Evolutionary conservation across 75 land plant species (phyloP).

Genomic region (Pinus tabuliformis): DNA sequence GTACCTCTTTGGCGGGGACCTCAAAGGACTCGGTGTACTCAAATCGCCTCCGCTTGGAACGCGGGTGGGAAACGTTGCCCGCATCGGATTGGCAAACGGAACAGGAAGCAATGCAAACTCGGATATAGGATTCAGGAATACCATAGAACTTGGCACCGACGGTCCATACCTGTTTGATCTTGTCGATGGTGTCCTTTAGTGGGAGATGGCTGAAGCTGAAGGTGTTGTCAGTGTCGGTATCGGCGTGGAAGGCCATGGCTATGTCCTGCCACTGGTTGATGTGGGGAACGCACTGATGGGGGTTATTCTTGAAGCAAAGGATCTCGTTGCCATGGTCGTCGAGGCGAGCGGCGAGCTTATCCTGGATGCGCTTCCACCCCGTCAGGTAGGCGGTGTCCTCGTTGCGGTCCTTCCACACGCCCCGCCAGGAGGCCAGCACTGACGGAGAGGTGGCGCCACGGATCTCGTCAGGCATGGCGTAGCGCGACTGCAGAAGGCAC

Average conservation of each 20-base stretch:
- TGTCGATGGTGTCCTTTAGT: slow-evolving; percentile 26
- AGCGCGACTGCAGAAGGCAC: slow-evolving; percentile 18
- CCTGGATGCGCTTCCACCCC: slow-evolving; percentile 35
- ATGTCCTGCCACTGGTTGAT: slow-evolving; percentile 31
- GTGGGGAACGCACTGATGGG: slow-evolving; percentile 25
- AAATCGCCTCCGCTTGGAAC: slow-evolving; percentile 27
- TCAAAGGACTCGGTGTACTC: slow-evolving; percentile 31
- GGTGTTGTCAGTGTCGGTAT: slow-evolving; percentile 7
- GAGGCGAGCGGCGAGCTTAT: slow-evolving; percentile 20
- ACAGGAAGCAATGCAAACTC: slow-evolving; percentile 20
- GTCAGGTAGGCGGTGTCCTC: slow-evolving; percentile 29
- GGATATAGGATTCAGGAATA: slow-evolving; percentile 26
- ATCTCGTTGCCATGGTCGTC: slow-evolving; percentile 17
- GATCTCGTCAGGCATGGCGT: slow-evolving; percentile 30
- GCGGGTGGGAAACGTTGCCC: not conserved
- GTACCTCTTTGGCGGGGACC: slow-evolving; percentile 26
- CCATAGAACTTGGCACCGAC: slow-evolving; percentile 34
- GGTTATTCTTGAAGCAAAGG: slow-evolving; percentile 31
- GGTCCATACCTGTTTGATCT: slow-evolving; percentile 33
- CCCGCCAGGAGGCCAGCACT: slow-evolving; percentile 25
- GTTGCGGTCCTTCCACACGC: slow-evolving; percentile 31
- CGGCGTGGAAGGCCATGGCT: slow-evolving; percentile 18
- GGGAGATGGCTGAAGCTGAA: slow-evolving; percentile 16
- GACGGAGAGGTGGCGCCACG: slow-evolving; percentile 15
- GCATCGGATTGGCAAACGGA: slow-evolving; percentile 13